A percentile compares a stretch with the other conserved stretches of the same genome.
phyloP scores from a whole-genome alignment of 2,329 filamentous ascomycete species.

The Leptographium galeiforme region DNA sequence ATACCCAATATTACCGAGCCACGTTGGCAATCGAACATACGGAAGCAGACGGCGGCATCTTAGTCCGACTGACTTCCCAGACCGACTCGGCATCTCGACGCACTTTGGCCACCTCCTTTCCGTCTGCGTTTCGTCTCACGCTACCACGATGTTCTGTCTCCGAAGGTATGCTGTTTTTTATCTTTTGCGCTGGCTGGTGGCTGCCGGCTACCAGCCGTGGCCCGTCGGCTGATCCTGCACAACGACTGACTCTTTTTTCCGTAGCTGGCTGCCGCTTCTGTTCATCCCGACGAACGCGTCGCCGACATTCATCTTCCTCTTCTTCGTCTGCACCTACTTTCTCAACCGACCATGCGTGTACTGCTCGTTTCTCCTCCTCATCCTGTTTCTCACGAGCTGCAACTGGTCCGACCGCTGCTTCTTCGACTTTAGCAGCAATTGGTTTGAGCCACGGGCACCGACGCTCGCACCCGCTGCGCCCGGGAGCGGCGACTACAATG shows the following conservation, averaged over 20 bases:
- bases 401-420: conserved; percentile 85
- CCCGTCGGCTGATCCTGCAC: neutral
- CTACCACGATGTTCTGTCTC: conserved; percentile 47
- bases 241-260: neutral
- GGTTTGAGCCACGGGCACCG: conserved; percentile 68
- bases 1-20: too few species aligned
- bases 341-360: conserved; percentile 95
- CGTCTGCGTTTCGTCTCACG: neutral
- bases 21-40: too few species aligned
- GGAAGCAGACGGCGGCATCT: too few species aligned
- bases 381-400: conserved; percentile 53
- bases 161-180: conserved; percentile 35
- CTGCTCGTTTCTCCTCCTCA: conserved; percentile 88
- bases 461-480: conserved; percentile 12
- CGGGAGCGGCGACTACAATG: neutral
- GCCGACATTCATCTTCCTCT: conserved; percentile 73
- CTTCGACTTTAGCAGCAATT: conserved; percentile 83
- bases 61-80: neutral
- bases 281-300: conserved; percentile 81
- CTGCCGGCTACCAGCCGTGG: too few species aligned
- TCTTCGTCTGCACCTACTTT: conserved; percentile 88
- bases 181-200: too few species aligned
- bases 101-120: too few species aligned
- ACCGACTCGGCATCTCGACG: neutral
- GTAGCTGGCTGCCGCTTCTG: conserved; percentile 72